Conservation (phyloP, 768 basidiomycete genomes). For the Grammothele lineata region DNA sequence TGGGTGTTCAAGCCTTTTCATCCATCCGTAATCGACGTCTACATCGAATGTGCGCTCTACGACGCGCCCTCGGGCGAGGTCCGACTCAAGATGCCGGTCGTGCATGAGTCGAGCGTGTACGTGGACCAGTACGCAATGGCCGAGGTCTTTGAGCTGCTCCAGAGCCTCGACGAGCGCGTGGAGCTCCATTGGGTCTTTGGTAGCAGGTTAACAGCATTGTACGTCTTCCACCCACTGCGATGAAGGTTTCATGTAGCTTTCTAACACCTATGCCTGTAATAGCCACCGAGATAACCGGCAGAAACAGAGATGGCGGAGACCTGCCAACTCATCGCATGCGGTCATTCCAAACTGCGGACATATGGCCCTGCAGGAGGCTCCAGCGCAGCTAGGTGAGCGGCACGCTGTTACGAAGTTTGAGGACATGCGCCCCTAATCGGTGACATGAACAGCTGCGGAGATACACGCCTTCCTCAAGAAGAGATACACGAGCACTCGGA, state of each 20-base stretch:
- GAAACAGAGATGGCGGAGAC: slow-evolving; percentile 26
- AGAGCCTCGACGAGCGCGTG: slow-evolving; percentile 43
- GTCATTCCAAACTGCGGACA: slow-evolving; percentile 28
- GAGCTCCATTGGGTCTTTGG: slow-evolving; percentile 53
- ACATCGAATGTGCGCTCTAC: slow-evolving; percentile 56
- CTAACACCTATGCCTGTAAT: no score
- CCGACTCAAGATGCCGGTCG: slow-evolving; percentile 58
- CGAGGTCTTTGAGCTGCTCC: slow-evolving; percentile 35
- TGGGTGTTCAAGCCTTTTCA: slow-evolving; percentile 76
- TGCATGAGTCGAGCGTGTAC: slow-evolving; percentile 65
- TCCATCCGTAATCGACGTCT: slow-evolving; percentile 51
- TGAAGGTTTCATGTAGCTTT: no score
- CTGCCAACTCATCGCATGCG: slow-evolving; percentile 31
- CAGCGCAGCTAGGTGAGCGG: slow-evolving; percentile 23
- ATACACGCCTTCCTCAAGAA: no score
- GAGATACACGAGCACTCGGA: no score
- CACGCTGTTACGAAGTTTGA: no score
- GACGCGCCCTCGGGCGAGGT: slow-evolving; percentile 36
- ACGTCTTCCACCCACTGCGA: no score
- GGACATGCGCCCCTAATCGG: no score
- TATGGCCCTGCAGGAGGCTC: slow-evolving; percentile 29
- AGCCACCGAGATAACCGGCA: no score
- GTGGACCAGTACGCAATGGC: slow-evolving; percentile 34
- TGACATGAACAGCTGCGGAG: no score
- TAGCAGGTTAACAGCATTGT: no score